Evolutionary conservation across 2,329 filamentous ascomycete species (phyloP), one percentile per base, ranked within the genome.

Genomic region (Verticillium klebahnii): DNA sequence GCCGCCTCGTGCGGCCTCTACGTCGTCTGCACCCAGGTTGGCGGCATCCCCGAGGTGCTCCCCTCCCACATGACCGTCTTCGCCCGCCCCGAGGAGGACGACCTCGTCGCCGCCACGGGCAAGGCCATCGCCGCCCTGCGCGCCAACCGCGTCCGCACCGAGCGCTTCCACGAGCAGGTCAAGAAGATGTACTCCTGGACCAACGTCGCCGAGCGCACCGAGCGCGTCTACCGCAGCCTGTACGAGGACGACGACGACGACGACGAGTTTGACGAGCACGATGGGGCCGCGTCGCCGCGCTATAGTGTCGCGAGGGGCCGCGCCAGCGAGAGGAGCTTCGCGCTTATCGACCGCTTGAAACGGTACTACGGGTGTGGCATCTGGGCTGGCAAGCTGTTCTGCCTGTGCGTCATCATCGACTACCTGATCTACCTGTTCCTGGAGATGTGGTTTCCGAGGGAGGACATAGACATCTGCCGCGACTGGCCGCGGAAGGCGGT

Each of bases 161-260:
- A 98, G 73, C 86, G 89, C 52, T 99, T 99, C 72, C 95, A 99
- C 73, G 94, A 97, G 67, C 91, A 98, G 75, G 95, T 99, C 65
- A 93, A 94, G 75, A 91, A 91, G 79, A 98, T 98, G 95, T 99
- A 99, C 78, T 96, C 92, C 1, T 99, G 95, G 95, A 91, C 91
- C 32, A 94, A 99, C 73, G 94, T 99, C 32, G 95, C 95, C 15
- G 85, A 90, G 69, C 90, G 95, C 61, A 98, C 95, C 0, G 95
- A 99, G 77, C 85, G 94, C 34, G 95, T 99, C 0, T 99, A 99
- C 75, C 88, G 96, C 72, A 92, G 95, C 57, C 96, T 99, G 68
- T 92, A 88, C 2, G 45, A 52, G 45, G 93, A 93, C 8, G 88
- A 87, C n/a, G 88, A 96, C 60, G 88, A 86, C 66, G 92, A 96